Percentiles rank a stretch among this genome's conserved stretches.
Conservation (phyloP, 2,329 filamentous ascomycete species). For the Xylariaceae sp. region DNA sequence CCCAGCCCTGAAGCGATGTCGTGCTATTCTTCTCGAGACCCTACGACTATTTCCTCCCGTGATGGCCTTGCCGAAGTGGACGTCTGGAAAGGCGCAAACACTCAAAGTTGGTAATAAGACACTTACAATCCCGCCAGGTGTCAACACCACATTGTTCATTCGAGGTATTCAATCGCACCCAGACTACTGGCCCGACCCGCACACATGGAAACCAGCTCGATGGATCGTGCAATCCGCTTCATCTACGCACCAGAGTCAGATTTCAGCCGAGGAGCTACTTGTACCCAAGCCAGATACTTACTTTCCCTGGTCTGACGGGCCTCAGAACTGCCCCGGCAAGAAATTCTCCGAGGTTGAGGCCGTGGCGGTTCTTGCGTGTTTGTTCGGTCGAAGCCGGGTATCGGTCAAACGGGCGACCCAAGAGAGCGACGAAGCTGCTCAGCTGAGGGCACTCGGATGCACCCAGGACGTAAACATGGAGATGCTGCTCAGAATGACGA, state of each 20-base stretch:
- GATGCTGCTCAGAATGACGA: slow-evolving; percentile 5
- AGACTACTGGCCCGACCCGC: background rate
- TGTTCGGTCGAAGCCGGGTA: slow-evolving; percentile 15
- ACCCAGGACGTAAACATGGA: slow-evolving; percentile 4
- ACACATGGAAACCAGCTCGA: slow-evolving; percentile 12
- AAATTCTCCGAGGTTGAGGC: slow-evolving; percentile 22
- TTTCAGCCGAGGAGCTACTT: slow-evolving; percentile 8
- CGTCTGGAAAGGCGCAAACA: slow-evolving; percentile 1
- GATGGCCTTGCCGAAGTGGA: background rate
- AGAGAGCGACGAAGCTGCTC: background rate
- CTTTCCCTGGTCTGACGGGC: slow-evolving; percentile 21
- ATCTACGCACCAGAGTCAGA: slow-evolving; percentile 2
- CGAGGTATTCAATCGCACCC: slow-evolving; percentile 6
- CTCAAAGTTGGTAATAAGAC: slow-evolving; percentile 3
- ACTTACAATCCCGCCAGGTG: slow-evolving; percentile 5
- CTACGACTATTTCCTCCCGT: slow-evolving; percentile 10
- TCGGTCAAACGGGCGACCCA: background rate
- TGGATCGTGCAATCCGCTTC: slow-evolving; percentile 16
- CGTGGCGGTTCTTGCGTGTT: slow-evolving; percentile 18
- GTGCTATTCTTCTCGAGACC: slow-evolving; percentile 17
- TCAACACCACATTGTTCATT: slow-evolving; percentile 1
- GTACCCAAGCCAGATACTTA: slow-evolving; percentile 12
- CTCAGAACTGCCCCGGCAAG: slow-evolving; percentile 20
- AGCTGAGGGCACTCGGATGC: background rate
- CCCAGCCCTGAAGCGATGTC: slow-evolving; percentile 20